Base-by-base conservation (phyloP, 164 flowering plant species). In the Umbilicus rupestris region DNA sequence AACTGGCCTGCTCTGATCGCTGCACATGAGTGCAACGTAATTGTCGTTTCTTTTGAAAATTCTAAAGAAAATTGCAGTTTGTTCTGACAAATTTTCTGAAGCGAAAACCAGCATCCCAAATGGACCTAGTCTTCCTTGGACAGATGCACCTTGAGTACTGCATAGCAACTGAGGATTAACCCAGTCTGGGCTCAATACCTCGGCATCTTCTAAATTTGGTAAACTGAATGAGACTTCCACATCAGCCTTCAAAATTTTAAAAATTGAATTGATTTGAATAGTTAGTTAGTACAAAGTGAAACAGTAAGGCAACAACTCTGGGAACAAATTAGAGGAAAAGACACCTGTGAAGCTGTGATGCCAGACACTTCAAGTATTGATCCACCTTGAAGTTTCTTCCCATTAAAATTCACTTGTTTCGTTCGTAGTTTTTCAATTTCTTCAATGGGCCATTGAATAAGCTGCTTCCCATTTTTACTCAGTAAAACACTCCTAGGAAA, bases 1-100 rank as follows among this genome's bases (percentile, higher is more conserved):
- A 1, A 19, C 30, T 62, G n/a, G 82, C 92, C 81, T 84, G 82
- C 84, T 87, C 66, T 81, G 85, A 69, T 87, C 92, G 66, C 83
- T 83, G 74, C 92, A 82, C 88, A 87, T 78, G 63, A 87, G 81
- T 39, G 82, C 85, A 55, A 76, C 75, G 69, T 63, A 70, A 33
- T 65, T 77, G 65, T 78, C 31, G 35, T 58, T 39, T 0, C 67
- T 62, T 70, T 73, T 85, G 84, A 85, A 87, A 16, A 87, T 74
- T 69, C 82, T 70, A 28, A 80, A 87, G 74, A 74, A 87, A 12
- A 87, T 71, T 33, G 90, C 81, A 0, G 90, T 87, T 45, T 81
- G 71, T 66, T 87, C 90, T 70, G 77, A 35, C 68, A 87, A 55
- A 67, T 71, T 70, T 52, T 82, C 68, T 9, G 88, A 78, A 49